Conservation (phyloP, 768 basidiomycete species). For the Leccinum subgranulosum region DNA sequence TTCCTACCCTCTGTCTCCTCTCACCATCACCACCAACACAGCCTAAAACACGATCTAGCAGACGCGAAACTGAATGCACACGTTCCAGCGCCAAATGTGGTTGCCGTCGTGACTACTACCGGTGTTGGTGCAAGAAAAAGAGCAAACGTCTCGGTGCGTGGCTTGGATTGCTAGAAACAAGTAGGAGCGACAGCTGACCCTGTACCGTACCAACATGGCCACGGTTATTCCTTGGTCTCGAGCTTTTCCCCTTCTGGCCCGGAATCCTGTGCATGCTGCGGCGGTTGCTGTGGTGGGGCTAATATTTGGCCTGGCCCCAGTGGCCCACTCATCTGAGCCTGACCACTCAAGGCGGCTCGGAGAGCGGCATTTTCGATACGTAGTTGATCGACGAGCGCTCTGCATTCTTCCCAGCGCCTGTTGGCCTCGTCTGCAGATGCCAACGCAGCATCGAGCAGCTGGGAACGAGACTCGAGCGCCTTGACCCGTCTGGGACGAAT, state of each 20-base stretch:
- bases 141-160: constrained; percentile 12
- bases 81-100: constrained; percentile 1
- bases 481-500: constrained; percentile 67
- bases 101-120: constrained; percentile 14
- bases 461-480: constrained; percentile 80
- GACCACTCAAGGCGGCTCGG: constrained; percentile 58
- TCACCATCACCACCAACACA: constrained; percentile 26
- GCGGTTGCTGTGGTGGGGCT: constrained; percentile 21
- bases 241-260: constrained; percentile 27
- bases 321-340: constrained; percentile 33
- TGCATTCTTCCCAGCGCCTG: constrained; percentile 86
- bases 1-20: constrained; percentile 32
- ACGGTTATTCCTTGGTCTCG: constrained; percentile 27
- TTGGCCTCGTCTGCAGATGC: constrained; percentile 87
- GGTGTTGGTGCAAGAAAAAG: constrained; percentile 2
- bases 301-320: constrained; percentile 30
- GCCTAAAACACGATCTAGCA: neutral
- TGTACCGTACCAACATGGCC: neutral
- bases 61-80: neutral
- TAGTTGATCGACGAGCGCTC: constrained; percentile 84
- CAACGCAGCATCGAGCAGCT: constrained; percentile 80
- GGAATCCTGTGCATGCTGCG: constrained; percentile 19
- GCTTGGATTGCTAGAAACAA: constrained; percentile 3
- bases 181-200: neutral
- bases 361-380: constrained; percentile 81